phyloP scores from a whole-genome alignment of 805 yeast species.

The Metschnikowia dekortorum region DNA sequence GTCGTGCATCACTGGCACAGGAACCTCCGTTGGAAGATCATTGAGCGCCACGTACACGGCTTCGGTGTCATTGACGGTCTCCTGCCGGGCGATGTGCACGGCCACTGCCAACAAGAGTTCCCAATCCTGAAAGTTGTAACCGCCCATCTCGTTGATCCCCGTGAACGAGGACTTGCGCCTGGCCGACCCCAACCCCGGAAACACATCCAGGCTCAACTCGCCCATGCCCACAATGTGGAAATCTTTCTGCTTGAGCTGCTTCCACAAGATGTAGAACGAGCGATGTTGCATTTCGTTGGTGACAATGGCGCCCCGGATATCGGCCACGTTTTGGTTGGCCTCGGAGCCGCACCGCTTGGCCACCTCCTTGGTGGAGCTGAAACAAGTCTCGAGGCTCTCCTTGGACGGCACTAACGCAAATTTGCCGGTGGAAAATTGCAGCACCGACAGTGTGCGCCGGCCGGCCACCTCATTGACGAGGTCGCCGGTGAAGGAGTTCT shows the following conservation, averaged over 20 bases:
- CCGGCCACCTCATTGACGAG: background rate
- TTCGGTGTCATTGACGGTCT: constrained; percentile 9
- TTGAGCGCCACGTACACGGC: constrained; percentile 23
- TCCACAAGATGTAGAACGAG: constrained; percentile 33
- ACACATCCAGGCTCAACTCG: constrained; percentile 27
- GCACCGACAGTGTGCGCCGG: constrained; percentile 24
- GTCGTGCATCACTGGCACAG: constrained; percentile 34
- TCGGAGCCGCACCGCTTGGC: constrained; percentile 11
- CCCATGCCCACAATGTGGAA: constrained; percentile 32
- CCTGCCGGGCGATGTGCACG: constrained; percentile 22
- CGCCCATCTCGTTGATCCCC: constrained; percentile 38
- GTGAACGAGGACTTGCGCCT: constrained; percentile 35
- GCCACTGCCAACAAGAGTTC: constrained; percentile 31
- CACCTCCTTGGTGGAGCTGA: constrained; percentile 3
- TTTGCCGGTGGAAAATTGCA: constrained; percentile 23
- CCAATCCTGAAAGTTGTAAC: constrained; percentile 37
- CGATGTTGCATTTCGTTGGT: constrained; percentile 36
- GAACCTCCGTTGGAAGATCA: constrained; percentile 33
- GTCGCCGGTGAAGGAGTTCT: background rate
- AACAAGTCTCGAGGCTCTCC: background rate
- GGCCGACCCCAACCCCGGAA: constrained; percentile 19
- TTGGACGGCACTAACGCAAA: constrained; percentile 30
- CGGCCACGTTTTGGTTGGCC: constrained; percentile 12
- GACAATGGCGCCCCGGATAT: constrained; percentile 35
- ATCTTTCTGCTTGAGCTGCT: constrained; percentile 14